Percentiles rank a stretch among this genome's conserved stretches.
Conservation (phyloP, 495 filamentous ascomycete species). For the Terfezia boudieri region DNA sequence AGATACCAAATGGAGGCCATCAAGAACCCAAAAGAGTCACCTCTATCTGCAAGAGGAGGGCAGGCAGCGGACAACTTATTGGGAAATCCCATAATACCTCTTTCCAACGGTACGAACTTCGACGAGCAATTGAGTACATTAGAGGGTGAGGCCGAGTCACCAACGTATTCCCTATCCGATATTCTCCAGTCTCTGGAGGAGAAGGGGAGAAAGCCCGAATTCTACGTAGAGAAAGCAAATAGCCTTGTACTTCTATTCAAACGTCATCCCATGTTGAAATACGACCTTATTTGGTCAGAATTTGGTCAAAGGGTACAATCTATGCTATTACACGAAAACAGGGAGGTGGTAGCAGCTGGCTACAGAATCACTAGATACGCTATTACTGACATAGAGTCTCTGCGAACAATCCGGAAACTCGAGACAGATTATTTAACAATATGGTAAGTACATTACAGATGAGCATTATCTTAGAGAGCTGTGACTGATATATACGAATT, state of each 20-base stretch:
- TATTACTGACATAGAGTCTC: slow-evolving; percentile 71
- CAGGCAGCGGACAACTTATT: slow-evolving; percentile 4
- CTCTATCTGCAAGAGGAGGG: slow-evolving; percentile 28
- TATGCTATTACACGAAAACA: slow-evolving; percentile 83
- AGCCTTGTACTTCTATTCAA: slow-evolving; percentile 82
- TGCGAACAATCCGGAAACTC: slow-evolving; percentile 64
- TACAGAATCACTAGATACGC: slow-evolving; percentile 87
- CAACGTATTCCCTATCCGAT: slow-evolving; percentile 72
- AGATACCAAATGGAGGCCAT: slow-evolving; percentile 54
- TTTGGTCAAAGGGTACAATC: slow-evolving; percentile 84
- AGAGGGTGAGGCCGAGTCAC: slow-evolving; percentile 47
- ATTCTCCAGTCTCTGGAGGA: slow-evolving; percentile 69
- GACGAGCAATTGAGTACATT: slow-evolving; percentile 29
- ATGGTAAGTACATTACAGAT: slow-evolving; percentile 23
- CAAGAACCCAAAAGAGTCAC: slow-evolving; percentile 32
- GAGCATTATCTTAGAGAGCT: no score
- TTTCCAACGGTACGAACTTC: slow-evolving; percentile 32
- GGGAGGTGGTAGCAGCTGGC: slow-evolving; percentile 83
- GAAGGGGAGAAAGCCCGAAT: slow-evolving; percentile 71
- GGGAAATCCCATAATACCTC: slow-evolving; percentile 25
- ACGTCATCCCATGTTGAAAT: slow-evolving; percentile 75
- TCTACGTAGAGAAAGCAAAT: slow-evolving; percentile 83
- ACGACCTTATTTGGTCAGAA: slow-evolving; percentile 83
- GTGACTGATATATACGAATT: background rate
- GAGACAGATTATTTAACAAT: slow-evolving; percentile 87